Conservation (phyloP, 169 alveolate species). For the Perkinsus chesapeaki region DNA sequence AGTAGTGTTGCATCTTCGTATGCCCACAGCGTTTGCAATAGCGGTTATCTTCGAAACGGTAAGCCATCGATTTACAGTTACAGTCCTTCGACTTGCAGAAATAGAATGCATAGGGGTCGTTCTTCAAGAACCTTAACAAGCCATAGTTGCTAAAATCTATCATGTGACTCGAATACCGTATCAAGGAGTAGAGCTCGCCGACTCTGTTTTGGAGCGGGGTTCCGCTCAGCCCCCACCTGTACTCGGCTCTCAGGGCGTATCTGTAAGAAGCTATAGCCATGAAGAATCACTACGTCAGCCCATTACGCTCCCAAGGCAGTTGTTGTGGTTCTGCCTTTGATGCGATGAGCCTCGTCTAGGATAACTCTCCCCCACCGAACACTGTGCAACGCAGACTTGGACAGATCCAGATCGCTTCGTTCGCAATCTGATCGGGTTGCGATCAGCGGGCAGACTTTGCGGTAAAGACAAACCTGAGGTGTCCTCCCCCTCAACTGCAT, state of each 20-base stretch:
- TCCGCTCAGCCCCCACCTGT: slow-evolving; percentile 90
- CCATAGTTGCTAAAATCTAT: neutral
- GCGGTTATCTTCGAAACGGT: slow-evolving; percentile 51
- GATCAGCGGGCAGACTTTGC: slow-evolving; percentile 11
- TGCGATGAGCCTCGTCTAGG: slow-evolving; percentile 92
- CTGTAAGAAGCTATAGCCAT: neutral
- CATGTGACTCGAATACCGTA: slow-evolving; percentile 37
- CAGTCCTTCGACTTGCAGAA: slow-evolving; percentile 75
- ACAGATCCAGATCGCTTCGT: neutral
- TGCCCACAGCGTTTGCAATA: slow-evolving; percentile 67
- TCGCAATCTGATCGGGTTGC: neutral
- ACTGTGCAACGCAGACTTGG: slow-evolving; percentile 31
- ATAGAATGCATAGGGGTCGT: slow-evolving; percentile 82
- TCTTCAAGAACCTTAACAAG: slow-evolving; percentile 58
- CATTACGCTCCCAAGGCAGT: slow-evolving; percentile 29
- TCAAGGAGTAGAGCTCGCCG: slow-evolving; percentile 86
- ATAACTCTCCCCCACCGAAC: slow-evolving; percentile 72
- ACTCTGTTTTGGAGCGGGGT: slow-evolving; percentile 94
- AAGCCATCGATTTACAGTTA: slow-evolving; percentile 53
- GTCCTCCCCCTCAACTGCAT: slow-evolving; percentile 3
- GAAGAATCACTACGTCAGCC: too few relatives aligned
- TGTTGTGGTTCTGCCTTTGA: slow-evolving; percentile 81
- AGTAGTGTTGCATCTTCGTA: slow-evolving; percentile 61
- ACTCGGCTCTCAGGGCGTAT: neutral
- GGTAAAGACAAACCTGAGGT: too few relatives aligned